A percentile compares a stretch with the other conserved stretches of the same genome.
These are phyloP conservation scores for Hemileccinum impolitum DNA, from an alignment of 768 basidiomycete genomes.

Conservation along the genomic window DNA sequence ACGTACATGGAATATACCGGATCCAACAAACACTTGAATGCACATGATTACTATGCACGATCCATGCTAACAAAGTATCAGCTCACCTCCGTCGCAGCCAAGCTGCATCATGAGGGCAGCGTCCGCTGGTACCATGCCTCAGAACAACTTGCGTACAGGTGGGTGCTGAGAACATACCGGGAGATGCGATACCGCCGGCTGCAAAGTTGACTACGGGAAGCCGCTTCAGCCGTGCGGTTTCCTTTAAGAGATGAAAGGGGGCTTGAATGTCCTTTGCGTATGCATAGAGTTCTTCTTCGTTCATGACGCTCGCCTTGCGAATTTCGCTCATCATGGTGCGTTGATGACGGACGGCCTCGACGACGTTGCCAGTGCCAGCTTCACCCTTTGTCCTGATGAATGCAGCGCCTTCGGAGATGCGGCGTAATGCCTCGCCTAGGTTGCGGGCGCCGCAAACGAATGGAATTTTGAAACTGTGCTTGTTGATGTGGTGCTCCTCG, in stretches of 20 bases:
- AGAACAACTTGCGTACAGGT: neutral
- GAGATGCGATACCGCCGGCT: constrained; percentile 90
- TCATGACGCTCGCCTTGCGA: constrained; percentile 81
- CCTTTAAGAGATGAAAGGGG: constrained; percentile 93
- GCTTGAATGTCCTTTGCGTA: constrained; percentile 92
- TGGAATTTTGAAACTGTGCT: constrained; percentile 91
- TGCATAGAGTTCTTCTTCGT: constrained; percentile 90
- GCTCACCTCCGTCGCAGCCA: constrained; percentile 90
- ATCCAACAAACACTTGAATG: constrained; percentile 87
- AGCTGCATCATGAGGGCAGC: constrained; percentile 99
- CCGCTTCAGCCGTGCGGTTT: constrained; percentile 88
- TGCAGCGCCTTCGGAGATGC: constrained; percentile 96
- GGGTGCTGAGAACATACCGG: constrained; percentile 49
- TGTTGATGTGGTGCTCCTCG: constrained; percentile 95
- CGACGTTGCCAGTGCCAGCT: constrained; percentile 85
- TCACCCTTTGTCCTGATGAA: constrained; percentile 99
- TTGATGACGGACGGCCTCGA: constrained; percentile 92
- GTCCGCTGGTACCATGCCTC: constrained; percentile 53
- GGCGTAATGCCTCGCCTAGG: constrained; percentile 92
- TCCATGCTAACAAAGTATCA: neutral
- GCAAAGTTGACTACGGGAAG: constrained; percentile 97
- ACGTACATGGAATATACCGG: constrained; percentile 91
- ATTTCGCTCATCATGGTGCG: constrained; percentile 84
- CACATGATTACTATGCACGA: neutral
- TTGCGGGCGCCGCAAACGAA: constrained; percentile 96